A percentile compares a stretch with the other conserved stretches of the same genome.
Evolutionary conservation across 1,284 basidiomycete genomes (phyloP).

Genomic region (Microbotryum silenes-acaulis): DNA sequence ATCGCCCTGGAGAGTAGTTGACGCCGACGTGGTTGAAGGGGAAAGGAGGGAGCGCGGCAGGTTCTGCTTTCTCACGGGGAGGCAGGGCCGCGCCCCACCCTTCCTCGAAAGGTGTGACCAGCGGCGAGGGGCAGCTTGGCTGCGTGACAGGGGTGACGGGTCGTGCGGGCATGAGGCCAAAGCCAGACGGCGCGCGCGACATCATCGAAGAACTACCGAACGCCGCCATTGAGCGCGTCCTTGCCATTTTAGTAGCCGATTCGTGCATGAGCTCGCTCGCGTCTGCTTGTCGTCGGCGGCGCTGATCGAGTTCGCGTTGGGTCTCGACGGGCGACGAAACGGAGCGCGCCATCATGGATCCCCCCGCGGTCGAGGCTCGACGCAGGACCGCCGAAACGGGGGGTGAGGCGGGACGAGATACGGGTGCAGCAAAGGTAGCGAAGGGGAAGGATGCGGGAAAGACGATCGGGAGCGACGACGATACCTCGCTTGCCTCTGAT

Average conservation of each 20-base stretch:
- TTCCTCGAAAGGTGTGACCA: slow-evolving; percentile 11
- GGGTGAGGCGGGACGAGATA: not conserved
- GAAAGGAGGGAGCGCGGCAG: slow-evolving; percentile 1
- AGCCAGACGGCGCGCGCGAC: not conserved
- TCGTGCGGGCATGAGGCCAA: not conserved
- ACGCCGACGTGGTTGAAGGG: slow-evolving; percentile 18
- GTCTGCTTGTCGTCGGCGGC: slow-evolving; percentile 10
- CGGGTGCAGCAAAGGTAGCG: slow-evolving; percentile 3
- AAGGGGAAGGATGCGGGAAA: slow-evolving; percentile 5
- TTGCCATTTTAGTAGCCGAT: slow-evolving; percentile 18
- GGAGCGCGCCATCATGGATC: slow-evolving; percentile 14
- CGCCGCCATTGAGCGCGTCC: slow-evolving; percentile 13
- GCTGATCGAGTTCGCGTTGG: slow-evolving; percentile 14
- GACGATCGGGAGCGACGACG: not conserved
- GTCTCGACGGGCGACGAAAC: slow-evolving; percentile 29
- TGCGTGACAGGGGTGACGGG: not conserved
- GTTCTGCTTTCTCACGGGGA: slow-evolving; percentile 1
- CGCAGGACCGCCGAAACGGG: not conserved
- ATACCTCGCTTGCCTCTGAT: not conserved
- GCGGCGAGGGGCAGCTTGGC: slow-evolving; percentile 8
- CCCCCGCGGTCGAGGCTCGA: not conserved
- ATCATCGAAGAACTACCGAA: slow-evolving; percentile 1
- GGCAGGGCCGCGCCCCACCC: slow-evolving; percentile 18
- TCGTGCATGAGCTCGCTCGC: slow-evolving; percentile 18
- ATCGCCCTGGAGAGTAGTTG: slow-evolving; percentile 13